Percentiles rank a stretch among this genome's conserved stretches.
phyloP scores from a whole-genome alignment of 2,329 filamentous ascomycete species.

The Fusarium oligoseptatum region DNA sequence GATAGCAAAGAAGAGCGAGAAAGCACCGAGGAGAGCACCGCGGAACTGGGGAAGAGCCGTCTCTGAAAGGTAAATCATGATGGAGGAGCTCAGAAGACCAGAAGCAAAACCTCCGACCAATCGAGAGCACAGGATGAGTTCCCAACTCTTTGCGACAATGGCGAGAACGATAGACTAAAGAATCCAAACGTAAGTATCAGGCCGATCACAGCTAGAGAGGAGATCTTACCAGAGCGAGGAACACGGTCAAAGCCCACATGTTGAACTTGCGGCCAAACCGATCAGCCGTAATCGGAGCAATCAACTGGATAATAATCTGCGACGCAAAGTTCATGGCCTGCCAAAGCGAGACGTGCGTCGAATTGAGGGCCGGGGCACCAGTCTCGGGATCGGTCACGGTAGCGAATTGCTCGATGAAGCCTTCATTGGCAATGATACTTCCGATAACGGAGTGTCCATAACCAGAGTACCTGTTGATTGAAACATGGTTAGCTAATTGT shows the following conservation, averaged over 20 bases:
- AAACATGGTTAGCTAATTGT: background rate
- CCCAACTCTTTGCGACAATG: background rate
- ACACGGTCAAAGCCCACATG: conserved; percentile 5
- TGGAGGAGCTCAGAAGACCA: background rate
- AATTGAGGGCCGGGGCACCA: background rate
- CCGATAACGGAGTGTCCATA: background rate
- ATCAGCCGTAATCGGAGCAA: conserved; percentile 1
- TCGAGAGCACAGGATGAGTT: background rate
- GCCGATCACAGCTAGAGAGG: background rate
- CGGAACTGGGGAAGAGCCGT: conserved; percentile 6
- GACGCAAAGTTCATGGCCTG: background rate
- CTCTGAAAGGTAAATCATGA: conserved; percentile 11
- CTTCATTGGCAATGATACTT: conserved; percentile 7
- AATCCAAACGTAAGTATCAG: background rate
- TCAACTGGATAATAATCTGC: background rate
- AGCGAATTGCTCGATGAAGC: conserved; percentile 11
- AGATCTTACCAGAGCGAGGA: background rate
- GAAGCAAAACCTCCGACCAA: background rate
- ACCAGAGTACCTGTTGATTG: background rate
- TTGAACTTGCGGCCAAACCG: conserved; percentile 9
- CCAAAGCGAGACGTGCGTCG: conserved; percentile 8
- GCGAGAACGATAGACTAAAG: conserved; percentile 1
- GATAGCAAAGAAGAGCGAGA: conserved; percentile 1
- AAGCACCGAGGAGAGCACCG: background rate
- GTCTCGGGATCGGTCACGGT: conserved; percentile 1